A percentile compares a stretch with the other conserved stretches of the same genome.
Evolutionary conservation across 2,329 filamentous ascomycete genomes (phyloP).

Genomic region (Ambrosiella cleistominuta): DNA sequence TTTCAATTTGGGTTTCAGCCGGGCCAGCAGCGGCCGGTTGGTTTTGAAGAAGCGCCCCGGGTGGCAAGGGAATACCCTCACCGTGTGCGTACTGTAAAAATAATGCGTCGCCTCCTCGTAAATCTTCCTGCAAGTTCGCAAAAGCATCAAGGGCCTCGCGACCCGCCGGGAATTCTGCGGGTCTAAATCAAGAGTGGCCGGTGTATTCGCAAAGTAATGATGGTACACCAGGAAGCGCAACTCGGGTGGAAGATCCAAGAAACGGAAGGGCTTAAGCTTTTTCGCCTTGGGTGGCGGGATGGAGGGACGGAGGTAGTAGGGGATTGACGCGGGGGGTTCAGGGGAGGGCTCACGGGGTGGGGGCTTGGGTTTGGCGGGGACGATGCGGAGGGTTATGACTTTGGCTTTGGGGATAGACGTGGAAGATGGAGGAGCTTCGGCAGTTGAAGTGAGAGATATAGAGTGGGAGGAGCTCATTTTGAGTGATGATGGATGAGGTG

Average conservation of each 20-base stretch:
- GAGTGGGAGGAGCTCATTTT: neutral
- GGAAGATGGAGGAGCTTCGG: too few species aligned
- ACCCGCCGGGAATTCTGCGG: slow-evolving; percentile 46
- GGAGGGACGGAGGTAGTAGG: neutral
- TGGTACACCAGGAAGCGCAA: slow-evolving; percentile 52
- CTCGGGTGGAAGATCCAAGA: slow-evolving; percentile 52
- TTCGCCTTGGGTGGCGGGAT: slow-evolving; percentile 16
- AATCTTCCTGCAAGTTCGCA: slow-evolving; percentile 42
- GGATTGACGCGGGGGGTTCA: neutral
- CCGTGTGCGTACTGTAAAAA: slow-evolving; percentile 45
- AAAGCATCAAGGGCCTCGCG: slow-evolving; percentile 39
- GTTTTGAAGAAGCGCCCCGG: slow-evolving; percentile 53
- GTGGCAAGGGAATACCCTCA: slow-evolving; percentile 49
- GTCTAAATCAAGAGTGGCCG: slow-evolving; percentile 46
- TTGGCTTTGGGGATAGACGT: neutral
- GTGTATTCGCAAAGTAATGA: slow-evolving; percentile 37
- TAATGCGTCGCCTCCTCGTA: slow-evolving; percentile 45
- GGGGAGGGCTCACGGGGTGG: neutral
- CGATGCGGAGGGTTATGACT: neutral
- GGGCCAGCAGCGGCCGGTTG: slow-evolving; percentile 52
- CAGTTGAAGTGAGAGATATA: too few species aligned
- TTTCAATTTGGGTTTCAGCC: slow-evolving; percentile 44
- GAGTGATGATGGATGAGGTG: neutral
- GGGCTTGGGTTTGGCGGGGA: neutral
- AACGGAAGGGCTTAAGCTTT: slow-evolving; percentile 36